Evolutionary conservation across 2,329 filamentous ascomycete species (phyloP), one percentile per base, ranked within the genome.

Genomic region (Polytolypa hystricis): DNA sequence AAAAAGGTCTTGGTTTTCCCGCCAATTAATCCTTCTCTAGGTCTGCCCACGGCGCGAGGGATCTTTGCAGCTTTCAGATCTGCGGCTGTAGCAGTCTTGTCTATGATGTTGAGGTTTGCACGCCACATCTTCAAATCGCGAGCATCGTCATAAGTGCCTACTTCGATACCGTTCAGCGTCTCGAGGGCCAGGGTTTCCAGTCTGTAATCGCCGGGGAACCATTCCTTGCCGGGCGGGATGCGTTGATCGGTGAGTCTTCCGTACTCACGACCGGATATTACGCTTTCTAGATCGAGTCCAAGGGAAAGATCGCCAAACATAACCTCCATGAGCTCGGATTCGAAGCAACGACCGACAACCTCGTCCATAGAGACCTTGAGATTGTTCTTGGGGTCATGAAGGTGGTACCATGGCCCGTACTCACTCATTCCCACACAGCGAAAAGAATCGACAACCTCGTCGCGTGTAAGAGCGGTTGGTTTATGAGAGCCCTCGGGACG

Each of bases 131-230:
- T 59, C 1, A 64, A 53, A 39, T 71, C 57, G 5, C 69, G 60
- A 5, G 61, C 51, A 0, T 55, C 57, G 35, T 70, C 65, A 27
- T 61, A 64, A 14, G 56, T 54, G 0, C 69, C 62, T 4, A 72
- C 65, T 19, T 71, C 69, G 1, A 66, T 47, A 1, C 68, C 69
- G 41, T 76, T 77, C 25, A 77, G 52, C 3, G 66, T 66, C 18
- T 67, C 65, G 4, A 79, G 47, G 18, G 70, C 70, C 1, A 79
- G 61, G 1, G 71, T 69, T 32, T 77, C 67, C 0, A 67, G 66
- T 1, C 74, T 64, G 15, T 61, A 61, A 35, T 78, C 73, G 0
- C 64, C 71, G 67, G 70, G 75, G 50, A 69, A 74, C 73, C 73
- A 78, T 0, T 56, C 53, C 17, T 65, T 61, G 10, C 57, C 62